Conservation (phyloP, 1,139 yeast genomes). For the Yamadazyma diospyri region DNA sequence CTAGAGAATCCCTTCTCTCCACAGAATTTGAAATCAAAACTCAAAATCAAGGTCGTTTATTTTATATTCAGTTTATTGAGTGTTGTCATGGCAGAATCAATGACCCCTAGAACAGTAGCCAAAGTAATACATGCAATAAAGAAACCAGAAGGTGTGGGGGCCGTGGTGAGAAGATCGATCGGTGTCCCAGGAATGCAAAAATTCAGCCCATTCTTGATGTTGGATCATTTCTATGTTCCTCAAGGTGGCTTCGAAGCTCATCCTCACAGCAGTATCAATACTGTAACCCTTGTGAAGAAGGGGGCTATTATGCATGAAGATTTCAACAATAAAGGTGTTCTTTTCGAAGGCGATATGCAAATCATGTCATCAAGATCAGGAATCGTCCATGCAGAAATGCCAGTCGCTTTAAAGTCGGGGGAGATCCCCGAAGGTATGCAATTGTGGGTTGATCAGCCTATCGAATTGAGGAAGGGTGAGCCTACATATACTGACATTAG, state of each 20-base stretch:
- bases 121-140: constrained; percentile 64
- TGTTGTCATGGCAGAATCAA: constrained; percentile 6
- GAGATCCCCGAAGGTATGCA: constrained; percentile 69
- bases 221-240: constrained; percentile 66
- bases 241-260: constrained; percentile 89
- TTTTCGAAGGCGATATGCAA: constrained; percentile 84
- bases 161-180: constrained; percentile 76
- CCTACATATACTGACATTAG: constrained; percentile 83
- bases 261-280: constrained; percentile 91
- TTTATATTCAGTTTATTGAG: background rate
- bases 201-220: constrained; percentile 79
- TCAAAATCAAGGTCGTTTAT: constrained; percentile 4
- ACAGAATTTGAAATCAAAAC: constrained; percentile 1
- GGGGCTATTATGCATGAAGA: constrained; percentile 91
- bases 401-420: constrained; percentile 60
- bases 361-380: constrained; percentile 96
- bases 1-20: background rate
- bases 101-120: constrained; percentile 47
- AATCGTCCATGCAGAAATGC: constrained; percentile 83
- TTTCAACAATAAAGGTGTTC: constrained; percentile 73
- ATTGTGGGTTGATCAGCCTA: constrained; percentile 89
- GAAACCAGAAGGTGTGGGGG: constrained; percentile 87
- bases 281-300: constrained; percentile 68
- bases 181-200: constrained; percentile 66
- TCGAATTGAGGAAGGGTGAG: constrained; percentile 57